phyloP scores from a whole-genome alignment of 495 filamentous ascomycete genomes.

The Evansstolkia leycettana region DNA sequence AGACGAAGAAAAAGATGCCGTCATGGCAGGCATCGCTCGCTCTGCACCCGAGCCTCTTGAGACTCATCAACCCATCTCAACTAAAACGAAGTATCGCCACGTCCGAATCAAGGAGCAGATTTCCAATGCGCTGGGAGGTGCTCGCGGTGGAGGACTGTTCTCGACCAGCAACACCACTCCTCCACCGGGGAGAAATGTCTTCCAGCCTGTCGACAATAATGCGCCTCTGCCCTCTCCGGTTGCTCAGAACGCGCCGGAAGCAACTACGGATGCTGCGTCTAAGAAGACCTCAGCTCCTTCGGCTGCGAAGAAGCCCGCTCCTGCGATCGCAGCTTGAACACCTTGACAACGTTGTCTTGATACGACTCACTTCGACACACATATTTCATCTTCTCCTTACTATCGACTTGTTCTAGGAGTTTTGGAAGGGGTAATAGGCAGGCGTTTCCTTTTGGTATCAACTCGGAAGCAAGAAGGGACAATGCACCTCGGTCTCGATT shows the following conservation, averaged over 20 bases:
- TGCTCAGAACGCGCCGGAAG: slow-evolving; percentile 6
- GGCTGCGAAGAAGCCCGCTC: no score
- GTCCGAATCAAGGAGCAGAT: slow-evolving; percentile 86
- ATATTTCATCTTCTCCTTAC: no score
- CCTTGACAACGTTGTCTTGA: no score
- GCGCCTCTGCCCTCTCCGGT: slow-evolving; percentile 5
- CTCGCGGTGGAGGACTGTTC: slow-evolving; percentile 33
- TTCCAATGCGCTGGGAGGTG: slow-evolving; percentile 51
- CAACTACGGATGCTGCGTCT: no score
- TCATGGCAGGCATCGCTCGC: slow-evolving; percentile 72
- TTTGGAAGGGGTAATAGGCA: no score
- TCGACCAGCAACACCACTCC: slow-evolving; percentile 24
- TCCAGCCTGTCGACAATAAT: slow-evolving; percentile 19
- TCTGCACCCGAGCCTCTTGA: slow-evolving; percentile 64
- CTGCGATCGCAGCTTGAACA: no score
- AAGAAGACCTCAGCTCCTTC: no score
- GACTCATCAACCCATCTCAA: slow-evolving; percentile 51
- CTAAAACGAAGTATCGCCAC: slow-evolving; percentile 62
- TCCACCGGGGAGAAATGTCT: slow-evolving; percentile 19
- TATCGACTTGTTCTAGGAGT: no score
- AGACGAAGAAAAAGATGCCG: slow-evolving; percentile 80
- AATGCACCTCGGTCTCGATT: neutral
- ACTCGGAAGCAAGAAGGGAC: no score
- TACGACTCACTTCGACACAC: no score
- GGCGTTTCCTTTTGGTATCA: no score